These are phyloP conservation scores for Populus hybrid DNA, from an alignment of 441 rosid genomes.

Conservation along the genomic window DNA sequence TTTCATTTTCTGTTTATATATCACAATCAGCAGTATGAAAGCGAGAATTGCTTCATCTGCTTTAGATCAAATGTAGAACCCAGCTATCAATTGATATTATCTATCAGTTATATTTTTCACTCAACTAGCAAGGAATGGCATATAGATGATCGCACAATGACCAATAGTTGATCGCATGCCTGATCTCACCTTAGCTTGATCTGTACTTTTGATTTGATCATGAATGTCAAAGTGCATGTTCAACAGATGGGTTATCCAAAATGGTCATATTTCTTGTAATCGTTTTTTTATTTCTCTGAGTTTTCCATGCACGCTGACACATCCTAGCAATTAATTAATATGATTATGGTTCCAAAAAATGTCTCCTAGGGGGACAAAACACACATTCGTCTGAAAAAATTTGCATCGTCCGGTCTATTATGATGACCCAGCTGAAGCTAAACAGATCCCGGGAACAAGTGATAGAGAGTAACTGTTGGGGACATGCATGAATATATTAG, in stretches of 20 bases:
- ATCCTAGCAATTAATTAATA: background rate
- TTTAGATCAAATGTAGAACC: background rate
- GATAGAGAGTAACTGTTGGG: background rate
- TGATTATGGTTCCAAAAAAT: background rate
- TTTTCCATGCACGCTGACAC: background rate
- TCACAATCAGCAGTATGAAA: background rate
- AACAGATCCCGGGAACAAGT: background rate
- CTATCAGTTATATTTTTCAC: background rate
- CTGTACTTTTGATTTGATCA: background rate
- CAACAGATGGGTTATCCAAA: background rate
- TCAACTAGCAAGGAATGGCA: background rate
- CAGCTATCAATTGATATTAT: background rate
- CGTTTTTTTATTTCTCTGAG: background rate
- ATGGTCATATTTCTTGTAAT: background rate
- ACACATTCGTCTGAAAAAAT: background rate
- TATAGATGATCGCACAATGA: background rate
- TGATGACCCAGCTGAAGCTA: background rate
- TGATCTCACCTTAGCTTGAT: background rate
- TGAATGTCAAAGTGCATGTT: background rate
- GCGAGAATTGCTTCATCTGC: background rate
- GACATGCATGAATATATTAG: background rate
- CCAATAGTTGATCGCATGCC: background rate
- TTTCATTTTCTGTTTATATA: background rate
- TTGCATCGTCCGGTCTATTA: background rate
- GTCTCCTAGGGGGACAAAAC: background rate